These are phyloP conservation scores for Fusarium mangiferae DNA, from an alignment of 2,329 filamentous ascomycete species.

Conservation along the genomic window DNA sequence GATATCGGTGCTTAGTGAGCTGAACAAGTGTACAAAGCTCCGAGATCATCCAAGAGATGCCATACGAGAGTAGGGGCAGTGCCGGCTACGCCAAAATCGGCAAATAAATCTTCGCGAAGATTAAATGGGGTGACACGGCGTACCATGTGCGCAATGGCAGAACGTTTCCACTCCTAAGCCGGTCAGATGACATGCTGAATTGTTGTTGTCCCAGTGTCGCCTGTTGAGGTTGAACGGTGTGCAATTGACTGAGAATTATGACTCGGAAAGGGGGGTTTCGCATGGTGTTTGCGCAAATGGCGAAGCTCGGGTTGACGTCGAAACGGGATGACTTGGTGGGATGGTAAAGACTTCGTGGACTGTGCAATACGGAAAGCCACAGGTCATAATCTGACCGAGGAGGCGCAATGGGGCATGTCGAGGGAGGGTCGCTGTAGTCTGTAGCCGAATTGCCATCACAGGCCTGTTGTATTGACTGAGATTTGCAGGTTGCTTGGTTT, in stretches of 20 bases:
- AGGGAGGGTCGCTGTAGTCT: conserved; percentile 1
- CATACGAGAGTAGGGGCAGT: fast-evolving
- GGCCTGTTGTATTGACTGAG: conserved; percentile 41
- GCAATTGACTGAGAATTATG: fast-evolving
- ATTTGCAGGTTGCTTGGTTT: conserved; percentile 6
- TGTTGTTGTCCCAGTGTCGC: fast-evolving
- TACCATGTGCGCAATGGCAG: background rate
- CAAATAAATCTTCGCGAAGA: background rate
- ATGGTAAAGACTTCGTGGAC: background rate
- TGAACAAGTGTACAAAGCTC: background rate
- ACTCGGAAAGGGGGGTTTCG: background rate
- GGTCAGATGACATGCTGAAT: fast-evolving
- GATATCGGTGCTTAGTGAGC: background rate
- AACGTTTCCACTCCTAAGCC: fast-evolving
- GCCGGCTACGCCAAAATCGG: fast-evolving
- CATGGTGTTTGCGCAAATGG: background rate
- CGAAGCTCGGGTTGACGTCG: background rate
- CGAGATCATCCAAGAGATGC: fast-evolving
- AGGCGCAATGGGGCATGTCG: too few relatives aligned
- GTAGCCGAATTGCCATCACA: conserved; percentile 10
- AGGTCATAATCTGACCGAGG: too few relatives aligned
- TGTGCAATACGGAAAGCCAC: fast-evolving
- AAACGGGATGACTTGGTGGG: fast-evolving
- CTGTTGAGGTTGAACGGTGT: background rate
- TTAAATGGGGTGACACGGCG: fast-evolving